These are phyloP conservation scores for Volvox reticuliferus DNA, from an alignment of 139 green algal genomes.

Conservation along the genomic window DNA sequence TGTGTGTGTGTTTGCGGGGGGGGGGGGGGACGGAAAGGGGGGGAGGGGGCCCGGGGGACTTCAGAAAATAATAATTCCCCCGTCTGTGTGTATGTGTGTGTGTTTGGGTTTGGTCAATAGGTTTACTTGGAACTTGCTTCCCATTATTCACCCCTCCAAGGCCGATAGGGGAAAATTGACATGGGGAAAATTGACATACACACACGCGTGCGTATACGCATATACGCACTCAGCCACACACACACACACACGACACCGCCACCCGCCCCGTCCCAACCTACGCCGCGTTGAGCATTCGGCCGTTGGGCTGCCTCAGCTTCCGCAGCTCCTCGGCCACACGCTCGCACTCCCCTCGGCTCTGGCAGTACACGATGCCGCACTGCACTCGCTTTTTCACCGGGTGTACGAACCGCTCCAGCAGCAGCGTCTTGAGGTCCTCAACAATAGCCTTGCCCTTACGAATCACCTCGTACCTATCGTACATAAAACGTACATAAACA, in stretches of 20 bases:
- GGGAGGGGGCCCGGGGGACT: background rate
- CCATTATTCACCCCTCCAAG: too few relatives aligned
- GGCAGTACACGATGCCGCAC: constrained; percentile 97
- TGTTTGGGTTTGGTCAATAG: too few relatives aligned
- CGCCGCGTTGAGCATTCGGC: constrained; percentile 16
- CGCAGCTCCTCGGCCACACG: constrained; percentile 71
- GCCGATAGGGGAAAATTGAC: too few relatives aligned
- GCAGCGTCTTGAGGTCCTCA: constrained; percentile 70
- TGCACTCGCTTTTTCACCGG: constrained; percentile 50
- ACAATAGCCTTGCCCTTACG: constrained; percentile 82
- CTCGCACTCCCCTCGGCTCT: constrained; percentile 87
- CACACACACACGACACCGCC: background rate
- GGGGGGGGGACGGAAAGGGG: too few relatives aligned
- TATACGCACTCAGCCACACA: too few relatives aligned
- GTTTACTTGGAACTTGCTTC: too few relatives aligned
- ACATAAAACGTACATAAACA: too few relatives aligned
- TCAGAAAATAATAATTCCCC: too few relatives aligned
- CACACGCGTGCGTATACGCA: too few relatives aligned
- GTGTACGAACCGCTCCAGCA: constrained; percentile 60
- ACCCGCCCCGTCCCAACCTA: background rate
- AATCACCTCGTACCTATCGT: constrained; percentile 85
- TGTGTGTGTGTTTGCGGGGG: background rate
- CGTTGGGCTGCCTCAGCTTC: constrained; percentile 40
- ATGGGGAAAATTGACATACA: too few relatives aligned
- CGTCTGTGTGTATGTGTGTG: too few relatives aligned